Evolutionary conservation across 179 eudicot species (phyloP).

Genomic region (Sideroxylon spinosum): DNA sequence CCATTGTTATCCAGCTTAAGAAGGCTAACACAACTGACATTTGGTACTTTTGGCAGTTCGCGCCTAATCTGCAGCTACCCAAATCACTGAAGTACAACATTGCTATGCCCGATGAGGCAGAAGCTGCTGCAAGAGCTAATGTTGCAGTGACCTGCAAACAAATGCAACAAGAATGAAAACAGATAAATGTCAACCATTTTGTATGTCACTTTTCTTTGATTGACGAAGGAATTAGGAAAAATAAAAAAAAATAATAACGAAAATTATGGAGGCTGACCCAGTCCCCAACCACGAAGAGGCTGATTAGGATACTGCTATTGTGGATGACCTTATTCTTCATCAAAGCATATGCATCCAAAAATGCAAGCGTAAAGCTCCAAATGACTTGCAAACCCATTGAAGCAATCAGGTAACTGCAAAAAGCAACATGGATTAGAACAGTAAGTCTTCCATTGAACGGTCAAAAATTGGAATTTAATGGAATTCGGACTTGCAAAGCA

Average conservation of each 20-base stretch:
- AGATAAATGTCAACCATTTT: not conserved
- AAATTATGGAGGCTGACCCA: slow-evolving; percentile 41
- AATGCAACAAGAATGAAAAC: not conserved
- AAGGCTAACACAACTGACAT: slow-evolving; percentile 64
- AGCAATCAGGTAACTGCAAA: slow-evolving; percentile 66
- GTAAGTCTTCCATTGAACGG: not conserved
- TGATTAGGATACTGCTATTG: slow-evolving; percentile 38
- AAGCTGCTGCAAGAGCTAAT: slow-evolving; percentile 72
- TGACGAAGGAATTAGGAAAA: not conserved
- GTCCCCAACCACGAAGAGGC: slow-evolving; percentile 71
- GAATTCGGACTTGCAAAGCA: not conserved
- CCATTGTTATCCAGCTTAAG: slow-evolving; percentile 54
- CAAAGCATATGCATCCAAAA: slow-evolving; percentile 62
- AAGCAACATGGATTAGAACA: not conserved
- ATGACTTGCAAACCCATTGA: slow-evolving; percentile 73
- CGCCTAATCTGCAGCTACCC: slow-evolving; percentile 34
- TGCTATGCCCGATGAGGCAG: slow-evolving; percentile 65
- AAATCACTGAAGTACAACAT: slow-evolving; percentile 50
- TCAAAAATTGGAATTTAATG: not conserved
- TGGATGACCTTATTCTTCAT: slow-evolving; percentile 39
- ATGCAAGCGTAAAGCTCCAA: slow-evolving; percentile 65
- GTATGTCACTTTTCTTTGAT: not conserved
- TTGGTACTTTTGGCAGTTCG: slow-evolving; percentile 56
- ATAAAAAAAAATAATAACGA: not conserved
- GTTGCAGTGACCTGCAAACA: slow-evolving; percentile 58